These are phyloP conservation scores for Elaeis oleifera DNA, from an alignment of 202 grass and related monocot species.

Conservation along the genomic window DNA sequence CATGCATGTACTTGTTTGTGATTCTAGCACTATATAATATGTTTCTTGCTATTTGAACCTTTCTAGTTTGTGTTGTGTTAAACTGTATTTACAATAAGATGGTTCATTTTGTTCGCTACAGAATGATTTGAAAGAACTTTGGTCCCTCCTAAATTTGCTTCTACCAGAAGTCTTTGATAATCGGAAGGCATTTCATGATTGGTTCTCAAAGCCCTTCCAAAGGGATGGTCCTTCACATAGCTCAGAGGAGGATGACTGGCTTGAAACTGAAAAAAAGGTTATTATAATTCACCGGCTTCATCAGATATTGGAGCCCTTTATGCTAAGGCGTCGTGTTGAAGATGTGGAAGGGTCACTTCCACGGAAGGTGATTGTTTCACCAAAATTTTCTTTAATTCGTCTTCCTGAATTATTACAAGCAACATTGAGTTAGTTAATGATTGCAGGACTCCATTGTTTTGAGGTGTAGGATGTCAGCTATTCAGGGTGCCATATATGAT, in stretches of 20 bases:
- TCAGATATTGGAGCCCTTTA: constrained; percentile 98
- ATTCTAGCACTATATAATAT: no score
- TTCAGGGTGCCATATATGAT: constrained; percentile 91
- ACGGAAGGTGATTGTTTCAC: constrained; percentile 50
- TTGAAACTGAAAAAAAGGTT: constrained; percentile 98
- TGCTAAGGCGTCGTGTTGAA: constrained; percentile 85
- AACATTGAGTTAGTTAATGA: constrained; percentile 19
- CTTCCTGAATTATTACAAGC: background rate
- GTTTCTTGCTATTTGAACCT: no score
- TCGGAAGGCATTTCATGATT: constrained; percentile 97
- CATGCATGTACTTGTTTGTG: no score
- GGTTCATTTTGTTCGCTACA: constrained; percentile 7
- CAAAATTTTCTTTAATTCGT: background rate
- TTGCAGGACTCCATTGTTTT: constrained; percentile 86
- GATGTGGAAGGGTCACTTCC: constrained; percentile 99
- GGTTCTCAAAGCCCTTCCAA: constrained; percentile 99
- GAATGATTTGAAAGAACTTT: constrained; percentile 99
- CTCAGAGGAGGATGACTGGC: constrained; percentile 91
- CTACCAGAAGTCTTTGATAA: constrained; percentile 99
- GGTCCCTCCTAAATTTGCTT: constrained; percentile 94
- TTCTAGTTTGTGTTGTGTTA: no score
- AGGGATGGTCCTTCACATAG: constrained; percentile 65
- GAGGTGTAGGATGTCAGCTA: constrained; percentile 93
- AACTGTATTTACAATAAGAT: no score
- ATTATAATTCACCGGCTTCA: constrained; percentile 97